Base-by-base conservation (phyloP, 2,329 filamentous ascomycete genomes). In the Pleoardoris graminearum region DNA sequence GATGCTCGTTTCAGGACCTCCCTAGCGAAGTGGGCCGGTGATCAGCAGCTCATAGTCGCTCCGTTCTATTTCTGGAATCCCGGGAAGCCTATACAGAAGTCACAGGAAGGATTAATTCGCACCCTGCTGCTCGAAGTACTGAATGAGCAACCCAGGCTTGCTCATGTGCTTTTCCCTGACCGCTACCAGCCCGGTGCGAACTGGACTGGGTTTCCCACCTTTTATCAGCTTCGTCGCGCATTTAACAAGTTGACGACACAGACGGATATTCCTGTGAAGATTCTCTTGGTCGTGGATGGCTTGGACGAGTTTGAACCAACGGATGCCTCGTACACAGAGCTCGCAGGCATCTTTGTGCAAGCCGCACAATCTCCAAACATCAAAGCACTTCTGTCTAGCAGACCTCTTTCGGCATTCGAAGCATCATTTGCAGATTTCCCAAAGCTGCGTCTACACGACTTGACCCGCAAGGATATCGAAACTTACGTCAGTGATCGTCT, bases 331-430 rank as follows among this genome's bases (percentile, higher is more conserved):
- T 29, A 17, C n/a, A 30, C 29, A 6, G 50, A 50, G 8, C 35
- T 53, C 8, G 39, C 46, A 1, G 36, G 50, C 8, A 44, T 45
- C 2, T 50, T 50, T 19, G 14, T 50, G 3, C 7, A 12, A n/a
- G 41, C 42, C 14, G 48, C 54, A 4, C 4, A 33, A 7, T 43
- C 46, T 16, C 25, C 19, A 0, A 32, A 50, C 17, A 12, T 48
- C 45, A 50, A 60, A 52, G 23, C 30, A 36, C 2, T 58, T n/a
- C 21, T 58, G 2, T 56, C 55, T 4, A 60, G 58, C 16, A 36
- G 55, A 16, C 55, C 55, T 7, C 50, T 52, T 10, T 25, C 52
- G 10, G 39, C 49, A 8, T 58, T 55, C 22, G 49, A 52, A 25
- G 38, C 27, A n/a, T 21, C 29, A 5, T 58, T 53, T 19, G 33